Conservation (phyloP, 2,329 filamentous ascomycete genomes). For the Chrysoporthe deuterocubensis region DNA sequence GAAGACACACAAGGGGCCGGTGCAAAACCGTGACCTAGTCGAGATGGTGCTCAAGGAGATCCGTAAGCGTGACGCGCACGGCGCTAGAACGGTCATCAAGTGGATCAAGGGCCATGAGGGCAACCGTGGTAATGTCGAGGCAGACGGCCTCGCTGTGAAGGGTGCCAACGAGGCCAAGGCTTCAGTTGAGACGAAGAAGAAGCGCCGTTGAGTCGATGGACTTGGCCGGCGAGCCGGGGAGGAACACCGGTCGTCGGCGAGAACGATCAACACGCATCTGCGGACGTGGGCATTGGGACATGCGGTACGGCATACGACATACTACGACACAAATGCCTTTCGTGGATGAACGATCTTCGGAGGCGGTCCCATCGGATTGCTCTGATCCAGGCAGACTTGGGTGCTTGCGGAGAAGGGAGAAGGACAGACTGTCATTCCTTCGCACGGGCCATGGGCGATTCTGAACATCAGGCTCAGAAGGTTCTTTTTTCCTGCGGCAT, state of each 20-base stretch:
- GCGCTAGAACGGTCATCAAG: slow-evolving; percentile 70
- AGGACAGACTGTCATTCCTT: background rate
- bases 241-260: background rate
- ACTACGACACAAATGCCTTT: background rate
- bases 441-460: background rate
- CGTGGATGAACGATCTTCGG: background rate
- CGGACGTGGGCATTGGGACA: background rate
- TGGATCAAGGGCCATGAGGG: slow-evolving; percentile 90
- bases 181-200: slow-evolving; percentile 5
- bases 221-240: background rate
- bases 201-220: slow-evolving; percentile 16
- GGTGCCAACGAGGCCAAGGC: slow-evolving; percentile 50
- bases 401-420: background rate
- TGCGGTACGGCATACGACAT: background rate
- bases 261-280: background rate
- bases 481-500: slow-evolving; percentile 8
- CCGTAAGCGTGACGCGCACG: slow-evolving; percentile 65
- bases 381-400: background rate
- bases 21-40: slow-evolving; percentile 88
- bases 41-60: slow-evolving; percentile 73
- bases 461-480: background rate
- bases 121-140: slow-evolving; percentile 76
- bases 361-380: background rate
- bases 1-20: slow-evolving; percentile 73
- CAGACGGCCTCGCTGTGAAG: slow-evolving; percentile 76